Evolutionary conservation across 1,139 yeast genomes (phyloP).

Genomic region (Suhomyces wounanorum): DNA sequence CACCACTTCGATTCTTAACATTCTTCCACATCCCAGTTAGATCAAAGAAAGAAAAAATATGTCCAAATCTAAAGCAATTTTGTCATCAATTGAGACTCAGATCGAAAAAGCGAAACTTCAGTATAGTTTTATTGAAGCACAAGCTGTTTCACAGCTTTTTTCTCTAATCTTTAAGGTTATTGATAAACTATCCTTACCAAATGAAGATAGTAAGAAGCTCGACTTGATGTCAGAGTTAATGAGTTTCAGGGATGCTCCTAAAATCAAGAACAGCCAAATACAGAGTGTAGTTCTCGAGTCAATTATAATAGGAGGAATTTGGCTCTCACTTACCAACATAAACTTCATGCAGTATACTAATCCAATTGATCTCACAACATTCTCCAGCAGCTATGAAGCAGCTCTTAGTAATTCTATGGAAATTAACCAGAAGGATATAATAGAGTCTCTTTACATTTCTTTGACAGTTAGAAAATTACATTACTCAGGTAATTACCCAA

Average conservation of each 20-base stretch:
- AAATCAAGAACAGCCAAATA: not conserved
- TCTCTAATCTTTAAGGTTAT: not conserved
- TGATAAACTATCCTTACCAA: not conserved
- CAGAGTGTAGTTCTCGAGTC: not conserved
- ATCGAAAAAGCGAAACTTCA: not conserved
- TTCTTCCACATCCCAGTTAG: not conserved
- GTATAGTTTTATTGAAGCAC: not conserved
- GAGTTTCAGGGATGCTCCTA: not conserved
- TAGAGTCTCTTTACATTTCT: not conserved
- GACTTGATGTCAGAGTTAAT: not conserved
- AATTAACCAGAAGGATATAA: not conserved
- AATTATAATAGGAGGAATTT: not conserved
- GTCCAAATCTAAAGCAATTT: not conserved
- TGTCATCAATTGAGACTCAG: not conserved
- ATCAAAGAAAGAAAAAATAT: not conserved
- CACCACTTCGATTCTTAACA: not conserved
- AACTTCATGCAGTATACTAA: conserved; percentile 1
- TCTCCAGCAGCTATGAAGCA: not conserved
- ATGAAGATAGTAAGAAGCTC: not conserved
- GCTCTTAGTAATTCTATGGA: not conserved
- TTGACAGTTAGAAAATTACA: not conserved
- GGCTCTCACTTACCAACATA: conserved; percentile 3
- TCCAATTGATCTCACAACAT: not conserved
- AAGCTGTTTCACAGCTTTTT: not conserved
- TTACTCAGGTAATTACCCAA: not conserved